Evolutionary conservation across 192 early-diverging fungal genomes (phyloP).

Genomic region (Coemansia sp.): DNA sequence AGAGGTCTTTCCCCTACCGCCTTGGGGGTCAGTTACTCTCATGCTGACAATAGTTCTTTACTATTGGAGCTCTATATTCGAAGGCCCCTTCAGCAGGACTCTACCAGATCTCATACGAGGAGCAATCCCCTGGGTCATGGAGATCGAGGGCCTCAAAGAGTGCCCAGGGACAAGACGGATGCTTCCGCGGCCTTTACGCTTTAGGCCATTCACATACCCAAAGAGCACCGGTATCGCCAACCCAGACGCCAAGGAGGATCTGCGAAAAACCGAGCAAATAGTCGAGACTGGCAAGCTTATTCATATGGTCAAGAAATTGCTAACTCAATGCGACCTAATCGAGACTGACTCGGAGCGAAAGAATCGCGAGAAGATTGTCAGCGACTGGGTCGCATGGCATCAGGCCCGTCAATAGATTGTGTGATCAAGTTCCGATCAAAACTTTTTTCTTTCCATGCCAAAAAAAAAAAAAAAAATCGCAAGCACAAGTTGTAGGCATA

Average conservation of each 20-base stretch:
- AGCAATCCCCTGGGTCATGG: constrained; percentile 46
- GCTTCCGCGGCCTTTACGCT: constrained; percentile 27
- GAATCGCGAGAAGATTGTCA: constrained; percentile 18
- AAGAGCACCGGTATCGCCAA: not conserved
- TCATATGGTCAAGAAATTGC: constrained; percentile 23
- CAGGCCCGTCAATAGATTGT: constrained; percentile 12
- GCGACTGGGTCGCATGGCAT: constrained; percentile 31
- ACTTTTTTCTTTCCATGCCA: not conserved
- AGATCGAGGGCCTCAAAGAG: constrained; percentile 23
- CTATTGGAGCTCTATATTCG: constrained; percentile 29
- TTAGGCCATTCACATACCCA: constrained; percentile 25
- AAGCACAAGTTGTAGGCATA: not conserved
- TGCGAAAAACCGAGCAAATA: constrained; percentile 19
- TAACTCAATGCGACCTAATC: constrained; percentile 36
- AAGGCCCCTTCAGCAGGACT: constrained; percentile 18
- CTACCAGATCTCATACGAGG: constrained; percentile 12
- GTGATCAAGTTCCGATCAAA: not conserved
- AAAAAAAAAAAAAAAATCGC: not conserved
- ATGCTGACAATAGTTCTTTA: constrained; percentile 36
- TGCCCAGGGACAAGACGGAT: constrained; percentile 25
- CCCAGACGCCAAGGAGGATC: not conserved
- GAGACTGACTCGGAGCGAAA: constrained; percentile 29
- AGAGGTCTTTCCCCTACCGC: constrained; percentile 24
- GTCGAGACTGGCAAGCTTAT: constrained; percentile 31
- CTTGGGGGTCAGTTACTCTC: constrained; percentile 42